These are phyloP conservation scores for Coniella vitis DNA, from an alignment of 2,329 filamentous ascomycete species.

Conservation along the genomic window DNA sequence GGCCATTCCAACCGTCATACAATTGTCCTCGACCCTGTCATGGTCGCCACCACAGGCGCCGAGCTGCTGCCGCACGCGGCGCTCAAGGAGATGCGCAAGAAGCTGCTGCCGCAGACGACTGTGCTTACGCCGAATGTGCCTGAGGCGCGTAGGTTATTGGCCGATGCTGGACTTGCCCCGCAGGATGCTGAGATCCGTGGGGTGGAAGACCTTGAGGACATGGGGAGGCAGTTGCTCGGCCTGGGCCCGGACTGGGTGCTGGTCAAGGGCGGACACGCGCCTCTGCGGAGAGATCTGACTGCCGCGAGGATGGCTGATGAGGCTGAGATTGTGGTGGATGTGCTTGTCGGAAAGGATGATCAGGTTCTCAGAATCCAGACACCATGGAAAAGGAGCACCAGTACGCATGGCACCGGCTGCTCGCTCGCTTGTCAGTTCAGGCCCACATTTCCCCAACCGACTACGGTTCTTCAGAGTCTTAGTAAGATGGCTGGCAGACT, in stretches of 20 bases:
- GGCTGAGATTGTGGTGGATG: conserved; percentile 63
- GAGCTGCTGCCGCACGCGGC: conserved; percentile 60
- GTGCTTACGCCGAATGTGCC: conserved; percentile 73
- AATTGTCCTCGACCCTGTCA: conserved; percentile 75
- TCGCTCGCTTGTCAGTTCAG: conserved; percentile 70
- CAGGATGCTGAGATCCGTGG: conserved; percentile 36
- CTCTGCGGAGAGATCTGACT: conserved; percentile 58
- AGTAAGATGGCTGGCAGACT: no score
- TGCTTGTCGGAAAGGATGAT: conserved; percentile 59
- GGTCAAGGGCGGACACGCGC: conserved; percentile 86
- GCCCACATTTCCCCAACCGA: no score
- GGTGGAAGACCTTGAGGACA: conserved; percentile 58
- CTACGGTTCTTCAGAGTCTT: no score
- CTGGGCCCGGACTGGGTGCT: conserved; percentile 76
- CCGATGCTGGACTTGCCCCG: conserved; percentile 28
- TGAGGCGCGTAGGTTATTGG: conserved; percentile 61
- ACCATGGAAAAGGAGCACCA: conserved; percentile 63
- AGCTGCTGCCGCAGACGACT: conserved; percentile 59
- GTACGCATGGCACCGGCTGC: conserved; percentile 93
- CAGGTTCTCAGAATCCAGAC: conserved; percentile 56
- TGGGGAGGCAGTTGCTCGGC: conserved; percentile 58
- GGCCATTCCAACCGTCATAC: conserved; percentile 18
- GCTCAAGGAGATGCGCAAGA: conserved; percentile 50
- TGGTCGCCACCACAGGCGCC: conserved; percentile 80
- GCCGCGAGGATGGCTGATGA: conserved; percentile 54